These are phyloP conservation scores for Zymoseptoria tritici DNA, from an alignment of 2,329 filamentous ascomycete genomes.

Conservation along the genomic window DNA sequence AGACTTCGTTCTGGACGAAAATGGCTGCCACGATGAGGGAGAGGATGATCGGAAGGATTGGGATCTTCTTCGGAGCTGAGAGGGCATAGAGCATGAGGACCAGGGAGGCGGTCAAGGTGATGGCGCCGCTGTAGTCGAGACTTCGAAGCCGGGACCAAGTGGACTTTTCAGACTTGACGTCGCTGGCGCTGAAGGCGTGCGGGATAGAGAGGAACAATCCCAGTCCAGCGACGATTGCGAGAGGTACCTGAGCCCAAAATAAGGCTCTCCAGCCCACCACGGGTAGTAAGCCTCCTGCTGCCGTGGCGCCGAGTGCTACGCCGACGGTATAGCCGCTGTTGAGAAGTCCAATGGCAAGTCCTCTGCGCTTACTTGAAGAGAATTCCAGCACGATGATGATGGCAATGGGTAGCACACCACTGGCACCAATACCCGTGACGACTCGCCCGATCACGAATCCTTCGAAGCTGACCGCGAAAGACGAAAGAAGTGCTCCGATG, in stretches of 20 bases:
- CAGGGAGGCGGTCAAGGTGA: slow-evolving; percentile 56
- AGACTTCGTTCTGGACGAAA: slow-evolving; percentile 57
- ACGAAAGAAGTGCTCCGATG: slow-evolving; percentile 57
- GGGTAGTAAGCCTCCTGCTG: slow-evolving; percentile 59
- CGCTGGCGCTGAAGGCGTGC: slow-evolving; percentile 27
- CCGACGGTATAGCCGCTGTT: slow-evolving; percentile 68
- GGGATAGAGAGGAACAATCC: slow-evolving; percentile 62
- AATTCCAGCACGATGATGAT: slow-evolving; percentile 73
- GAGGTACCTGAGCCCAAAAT: slow-evolving; percentile 65
- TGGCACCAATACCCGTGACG: slow-evolving; percentile 60
- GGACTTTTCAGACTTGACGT: slow-evolving; percentile 23
- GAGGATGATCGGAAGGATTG: slow-evolving; percentile 51
- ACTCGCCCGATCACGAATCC: slow-evolving; percentile 63
- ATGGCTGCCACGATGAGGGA: slow-evolving; percentile 52
- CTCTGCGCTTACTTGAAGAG: slow-evolving; percentile 57
- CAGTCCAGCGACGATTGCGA: slow-evolving; percentile 54
- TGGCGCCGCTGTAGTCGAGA: slow-evolving; percentile 69
- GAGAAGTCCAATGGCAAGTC: slow-evolving; percentile 64
- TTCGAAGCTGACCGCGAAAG: slow-evolving; percentile 50
- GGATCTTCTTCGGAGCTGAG: slow-evolving; percentile 53
- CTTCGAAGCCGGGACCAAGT: slow-evolving; percentile 48
- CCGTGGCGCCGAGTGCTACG: slow-evolving; percentile 62
- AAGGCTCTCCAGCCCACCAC: slow-evolving; percentile 64
- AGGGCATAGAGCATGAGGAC: slow-evolving; percentile 67
- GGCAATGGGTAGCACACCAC: slow-evolving; percentile 64